Base-by-base conservation (phyloP, 129 eudicot species). In the Artemisia annua region DNA sequence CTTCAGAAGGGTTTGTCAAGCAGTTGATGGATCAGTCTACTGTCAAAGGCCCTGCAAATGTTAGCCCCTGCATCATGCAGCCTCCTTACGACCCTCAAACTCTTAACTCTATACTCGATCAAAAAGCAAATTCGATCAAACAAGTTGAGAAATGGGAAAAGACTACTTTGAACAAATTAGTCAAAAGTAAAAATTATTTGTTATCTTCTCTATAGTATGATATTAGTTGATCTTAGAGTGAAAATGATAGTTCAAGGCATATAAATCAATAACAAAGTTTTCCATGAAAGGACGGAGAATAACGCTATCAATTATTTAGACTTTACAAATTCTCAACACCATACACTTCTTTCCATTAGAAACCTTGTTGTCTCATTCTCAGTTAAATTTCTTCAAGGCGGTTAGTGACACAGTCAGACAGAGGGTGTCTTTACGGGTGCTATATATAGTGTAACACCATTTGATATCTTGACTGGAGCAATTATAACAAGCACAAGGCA, bases 11-110 rank as follows among this genome's bases (percentile, higher is more conserved):
- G 22, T 2, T 75, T 0, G 79, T 74, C 75, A 84, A 73, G 83
- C 71, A 80, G 48, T 88, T 91, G 69, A 91, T 91, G 92, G 67
- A 53, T 69, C 88, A 88, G 16, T 86, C 97, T 4, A 48, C 84
- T 66, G 90, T 84, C 35, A 82, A 80, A 61, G 85, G 96, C 53
- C 91, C 97, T 10, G 64, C 77, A 3, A 74, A 77, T 28, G 63
- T 69, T 28, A 62, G 62, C 62, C 92, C 93, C 11, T 89, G 96
- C 74, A 57, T 71, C 67, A 82, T 89, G 93, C 88, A 66, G 13
- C 90, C 93, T 43, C 87, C 90, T 0, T 85, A 78, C 49, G 88
- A 77, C 60, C 84, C 82, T 56, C 82, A 64, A 24, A 67, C 82
- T 48, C 85, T 84, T 69, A 84, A 39, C 39, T 70, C 82, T 24